Base-by-base conservation (phyloP, 2,329 filamentous ascomycete species). In the Alternaria angustiovoidea region DNA sequence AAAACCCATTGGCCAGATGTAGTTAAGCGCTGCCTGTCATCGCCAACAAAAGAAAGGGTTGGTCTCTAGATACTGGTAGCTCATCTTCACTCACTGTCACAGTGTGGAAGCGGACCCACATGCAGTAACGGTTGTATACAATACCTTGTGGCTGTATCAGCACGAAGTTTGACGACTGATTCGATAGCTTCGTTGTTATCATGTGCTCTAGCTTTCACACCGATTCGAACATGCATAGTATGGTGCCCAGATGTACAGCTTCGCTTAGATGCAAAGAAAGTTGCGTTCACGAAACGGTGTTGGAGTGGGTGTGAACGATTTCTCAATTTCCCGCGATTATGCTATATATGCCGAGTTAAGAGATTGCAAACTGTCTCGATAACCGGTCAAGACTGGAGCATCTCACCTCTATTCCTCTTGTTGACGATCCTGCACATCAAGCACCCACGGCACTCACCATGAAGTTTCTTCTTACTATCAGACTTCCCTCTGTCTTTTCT, bases 311-410 rank as follows among this genome's bases (percentile, higher is more conserved):
- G 34, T 36, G 34, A 12, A 5, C 12, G 16, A 7, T n/a, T 7
- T 36, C 34, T 36, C 34, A 16, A 7, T 36, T 9, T 16, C n/a
- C 34, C 34, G 7, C 12, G 16, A 16, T 16, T 1, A 16, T 36
- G 14, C 28, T 36, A 36, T 36, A 36, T 36, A 36, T 12, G 34
- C 16, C 2, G 14, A 36, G 5, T 7, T 6, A 36, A 14, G 7
- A 0, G 0, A 24, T 0, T 26, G 24, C 24, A 2, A 26, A 26
- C 0, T 2, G 0, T 34, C 11, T 34, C 8, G 1, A 34, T 0
- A 0, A 11, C 12, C 12, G 14, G 1, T 36, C 34, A 7, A 5
- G 16, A 16, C 0, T 36, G 3, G 2, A 36, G 16, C 5, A 36
- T 12, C 6, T 1, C 1, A 11, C 28, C 28, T 0, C 9, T 30